Evolutionary conservation across 75 land plant species (phyloP).

Genomic region (Pseudotsuga menziesii): DNA sequence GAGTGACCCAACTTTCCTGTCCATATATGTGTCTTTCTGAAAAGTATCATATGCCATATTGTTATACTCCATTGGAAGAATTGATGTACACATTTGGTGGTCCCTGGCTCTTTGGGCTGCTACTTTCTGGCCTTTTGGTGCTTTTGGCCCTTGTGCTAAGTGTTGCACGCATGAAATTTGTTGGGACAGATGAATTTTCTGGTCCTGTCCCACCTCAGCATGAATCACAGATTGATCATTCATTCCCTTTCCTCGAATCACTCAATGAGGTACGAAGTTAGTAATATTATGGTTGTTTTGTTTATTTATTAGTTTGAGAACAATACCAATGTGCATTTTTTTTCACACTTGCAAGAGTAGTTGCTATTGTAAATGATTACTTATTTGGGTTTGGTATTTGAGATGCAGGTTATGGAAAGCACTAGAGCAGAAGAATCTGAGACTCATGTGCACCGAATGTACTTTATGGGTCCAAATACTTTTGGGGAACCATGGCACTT

Average conservation of each 20-base stretch:
- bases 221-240: slow-evolving; percentile 95
- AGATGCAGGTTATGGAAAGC: slow-evolving; percentile 85
- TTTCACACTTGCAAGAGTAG: neutral
- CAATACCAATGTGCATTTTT: neutral
- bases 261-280: slow-evolving; percentile 78
- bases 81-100: slow-evolving; percentile 95
- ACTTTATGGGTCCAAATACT: slow-evolving; percentile 93
- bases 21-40: slow-evolving; percentile 93
- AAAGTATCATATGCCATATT: slow-evolving; percentile 95
- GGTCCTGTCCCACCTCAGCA: slow-evolving; percentile 88
- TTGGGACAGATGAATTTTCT: slow-evolving; percentile 86
- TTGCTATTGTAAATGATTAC: neutral
- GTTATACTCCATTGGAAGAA: slow-evolving; percentile 97
- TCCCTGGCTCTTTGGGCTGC: slow-evolving; percentile 93
- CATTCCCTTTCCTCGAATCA: slow-evolving; percentile 94
- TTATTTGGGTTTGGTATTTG: neutral
- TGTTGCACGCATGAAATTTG: slow-evolving; percentile 93
- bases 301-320: neutral
- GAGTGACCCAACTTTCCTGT: slow-evolving; percentile 73
- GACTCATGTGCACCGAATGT: slow-evolving; percentile 94
- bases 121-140: slow-evolving; percentile 70
- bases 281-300: neutral
- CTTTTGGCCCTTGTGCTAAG: slow-evolving; percentile 88
- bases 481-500: slow-evolving; percentile 99
- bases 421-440: slow-evolving; percentile 97